Evolutionary conservation across 352 stramenopile species (phyloP).

Genomic region (Globisporangium cystogenes): DNA sequence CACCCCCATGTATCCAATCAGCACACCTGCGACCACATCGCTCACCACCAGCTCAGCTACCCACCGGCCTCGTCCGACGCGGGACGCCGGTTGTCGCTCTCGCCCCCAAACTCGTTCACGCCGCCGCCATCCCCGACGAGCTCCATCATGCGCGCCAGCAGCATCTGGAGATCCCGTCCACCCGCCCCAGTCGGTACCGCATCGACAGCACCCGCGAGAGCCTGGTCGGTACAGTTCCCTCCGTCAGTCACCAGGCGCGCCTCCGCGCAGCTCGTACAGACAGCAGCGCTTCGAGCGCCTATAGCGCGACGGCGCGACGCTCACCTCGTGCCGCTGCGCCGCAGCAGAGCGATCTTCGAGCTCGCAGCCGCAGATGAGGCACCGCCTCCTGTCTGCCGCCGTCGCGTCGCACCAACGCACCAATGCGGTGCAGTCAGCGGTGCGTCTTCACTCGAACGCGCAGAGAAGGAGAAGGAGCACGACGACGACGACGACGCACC

Average conservation of each 20-base stretch:
- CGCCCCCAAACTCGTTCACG: slow-evolving; percentile 21
- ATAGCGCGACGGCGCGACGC: too few relatives aligned
- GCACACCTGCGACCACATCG: too few relatives aligned
- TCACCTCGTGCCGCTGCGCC: neutral
- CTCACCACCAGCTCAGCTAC: neutral
- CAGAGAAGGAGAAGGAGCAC: too few relatives aligned
- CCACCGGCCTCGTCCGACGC: slow-evolving; percentile 48
- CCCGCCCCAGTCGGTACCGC: neutral
- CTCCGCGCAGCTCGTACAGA: too few relatives aligned
- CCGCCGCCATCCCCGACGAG: slow-evolving; percentile 22
- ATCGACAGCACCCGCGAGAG: slow-evolving; percentile 8
- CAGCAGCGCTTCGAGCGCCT: too few relatives aligned
- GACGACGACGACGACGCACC: slow-evolving; percentile 28
- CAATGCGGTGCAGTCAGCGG: too few relatives aligned
- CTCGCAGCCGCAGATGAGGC: slow-evolving; percentile 59
- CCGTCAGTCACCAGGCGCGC: too few relatives aligned
- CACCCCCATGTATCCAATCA: too few relatives aligned
- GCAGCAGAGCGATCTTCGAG: slow-evolving; percentile 19
- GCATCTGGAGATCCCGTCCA: slow-evolving; percentile 31
- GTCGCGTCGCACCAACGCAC: too few relatives aligned
- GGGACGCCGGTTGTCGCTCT: slow-evolving; percentile 26
- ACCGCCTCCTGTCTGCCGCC: slow-evolving; percentile 48
- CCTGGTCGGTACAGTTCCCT: too few relatives aligned
- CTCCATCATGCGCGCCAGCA: slow-evolving; percentile 29
- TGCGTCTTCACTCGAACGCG: too few relatives aligned